phyloP scores from a whole-genome alignment of 116 monocot species.

The Papilionanthe hybrid region DNA sequence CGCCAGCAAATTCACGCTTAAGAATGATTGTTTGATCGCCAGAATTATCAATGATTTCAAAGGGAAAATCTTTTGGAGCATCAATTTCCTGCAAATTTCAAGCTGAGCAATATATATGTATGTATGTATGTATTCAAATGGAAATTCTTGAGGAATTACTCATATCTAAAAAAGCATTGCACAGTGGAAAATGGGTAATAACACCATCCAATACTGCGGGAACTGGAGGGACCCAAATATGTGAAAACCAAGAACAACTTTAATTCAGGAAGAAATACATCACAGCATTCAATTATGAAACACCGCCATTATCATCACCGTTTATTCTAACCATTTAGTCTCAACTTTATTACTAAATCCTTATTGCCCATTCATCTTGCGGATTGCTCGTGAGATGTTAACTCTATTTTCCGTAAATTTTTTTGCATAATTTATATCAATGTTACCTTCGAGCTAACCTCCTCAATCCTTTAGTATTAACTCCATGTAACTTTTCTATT shows the following conservation, averaged over 20 bases:
- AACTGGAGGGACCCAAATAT: background rate
- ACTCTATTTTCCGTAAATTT: background rate
- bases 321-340: background rate
- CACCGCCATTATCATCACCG: too few relatives aligned
- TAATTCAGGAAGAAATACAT: background rate
- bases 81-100: slow-evolving; percentile 32
- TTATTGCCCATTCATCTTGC: background rate
- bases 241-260: background rate
- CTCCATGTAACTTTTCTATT: too few relatives aligned
- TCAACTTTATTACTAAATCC: background rate
- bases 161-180: background rate
- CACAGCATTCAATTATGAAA: background rate
- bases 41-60: slow-evolving; percentile 68
- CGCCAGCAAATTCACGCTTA: slow-evolving; percentile 44
- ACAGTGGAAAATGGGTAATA: background rate
- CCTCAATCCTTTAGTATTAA: background rate
- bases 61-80: slow-evolving; percentile 56
- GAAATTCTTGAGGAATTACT: too few relatives aligned
- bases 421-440: background rate
- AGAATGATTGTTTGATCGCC: slow-evolving; percentile 68
- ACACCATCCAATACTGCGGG: background rate
- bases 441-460: background rate
- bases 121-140: background rate
- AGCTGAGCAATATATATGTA: background rate
- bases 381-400: background rate